Evolutionary conservation across 164 flowering plant species (phyloP).

Genomic region (Berberis vulgaris): DNA sequence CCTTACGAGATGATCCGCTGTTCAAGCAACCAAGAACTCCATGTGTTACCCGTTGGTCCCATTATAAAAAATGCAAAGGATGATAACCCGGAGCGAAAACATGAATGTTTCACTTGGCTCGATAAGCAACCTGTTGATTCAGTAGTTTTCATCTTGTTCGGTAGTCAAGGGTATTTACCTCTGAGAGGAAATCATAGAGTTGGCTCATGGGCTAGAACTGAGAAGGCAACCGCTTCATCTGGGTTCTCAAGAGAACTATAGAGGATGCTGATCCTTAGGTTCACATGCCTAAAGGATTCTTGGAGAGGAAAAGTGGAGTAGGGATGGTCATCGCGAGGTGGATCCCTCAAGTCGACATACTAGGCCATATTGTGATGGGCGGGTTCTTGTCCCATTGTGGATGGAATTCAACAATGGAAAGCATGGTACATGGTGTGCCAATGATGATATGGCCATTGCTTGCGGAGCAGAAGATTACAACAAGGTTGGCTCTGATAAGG

Average conservation of each 20-base stretch:
- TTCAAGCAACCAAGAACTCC: background rate
- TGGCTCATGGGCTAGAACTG: constrained; percentile 23
- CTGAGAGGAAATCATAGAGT: constrained; percentile 15
- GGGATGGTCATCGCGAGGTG: constrained; percentile 29
- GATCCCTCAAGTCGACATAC: constrained; percentile 31
- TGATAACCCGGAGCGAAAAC: no score
- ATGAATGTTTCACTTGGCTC: constrained; percentile 18
- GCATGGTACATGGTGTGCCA: constrained; percentile 33
- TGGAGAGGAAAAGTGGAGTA: constrained; percentile 10
- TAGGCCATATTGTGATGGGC: constrained; percentile 27
- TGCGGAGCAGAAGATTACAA: no score
- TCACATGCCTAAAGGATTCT: constrained; percentile 33
- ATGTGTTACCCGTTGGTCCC: constrained; percentile 12
- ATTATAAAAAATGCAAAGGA: background rate
- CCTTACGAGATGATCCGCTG: constrained; percentile 6
- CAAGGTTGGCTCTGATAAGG: no score
- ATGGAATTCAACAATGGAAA: constrained; percentile 45
- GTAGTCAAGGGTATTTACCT: constrained; percentile 24
- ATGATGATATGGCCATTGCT: constrained; percentile 50
- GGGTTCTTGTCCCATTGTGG: constrained; percentile 43
- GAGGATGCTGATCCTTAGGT: background rate
- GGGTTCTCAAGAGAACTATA: constrained; percentile 7
- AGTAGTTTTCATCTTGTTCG: constrained; percentile 26
- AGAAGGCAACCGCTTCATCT: constrained; percentile 15
- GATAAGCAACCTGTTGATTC: constrained; percentile 25